Conservation (phyloP, 176 grass and related monocot genomes). For the Miscanthus lutarioriparius region DNA sequence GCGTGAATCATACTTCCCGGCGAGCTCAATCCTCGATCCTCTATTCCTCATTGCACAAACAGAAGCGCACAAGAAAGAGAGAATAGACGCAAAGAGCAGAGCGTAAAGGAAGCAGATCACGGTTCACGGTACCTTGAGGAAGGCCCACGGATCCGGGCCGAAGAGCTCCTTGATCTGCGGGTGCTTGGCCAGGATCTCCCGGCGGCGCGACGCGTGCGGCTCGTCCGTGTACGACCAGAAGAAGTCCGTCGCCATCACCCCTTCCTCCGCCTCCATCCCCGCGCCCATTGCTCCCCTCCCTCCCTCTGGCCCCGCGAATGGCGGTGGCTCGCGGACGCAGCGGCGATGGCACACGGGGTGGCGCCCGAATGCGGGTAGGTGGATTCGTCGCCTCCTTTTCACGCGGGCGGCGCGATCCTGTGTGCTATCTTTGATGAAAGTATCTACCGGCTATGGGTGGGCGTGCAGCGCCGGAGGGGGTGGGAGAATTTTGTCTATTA, state of each 20-base stretch:
- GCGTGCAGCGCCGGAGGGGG: neutral
- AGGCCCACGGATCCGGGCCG: constrained; percentile 82
- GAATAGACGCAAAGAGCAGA: neutral
- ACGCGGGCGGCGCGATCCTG: neutral
- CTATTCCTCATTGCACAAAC: neutral
- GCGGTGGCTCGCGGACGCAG: neutral
- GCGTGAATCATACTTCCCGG: neutral
- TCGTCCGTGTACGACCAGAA: constrained; percentile 99
- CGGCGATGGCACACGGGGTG: constrained; percentile 15
- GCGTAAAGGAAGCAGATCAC: neutral
- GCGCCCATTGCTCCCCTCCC: constrained; percentile 43
- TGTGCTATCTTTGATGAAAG: neutral
- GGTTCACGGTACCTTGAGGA: constrained; percentile 64
- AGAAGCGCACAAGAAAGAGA: neutral
- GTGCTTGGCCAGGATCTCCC: constrained; percentile 86
- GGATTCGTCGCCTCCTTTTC: neutral
- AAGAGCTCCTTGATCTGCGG: constrained; percentile 99
- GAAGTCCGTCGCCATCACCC: constrained; percentile 90
- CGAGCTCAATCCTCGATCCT: neutral
- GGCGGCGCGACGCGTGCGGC: constrained; percentile 85
- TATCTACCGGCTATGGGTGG: neutral
- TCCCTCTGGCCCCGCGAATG: neutral
- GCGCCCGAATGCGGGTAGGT: neutral
- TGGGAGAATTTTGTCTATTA: constrained; percentile 1
- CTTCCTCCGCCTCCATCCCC: constrained; percentile 50